phyloP scores from a whole-genome alignment of 2,329 filamentous ascomycete genomes.

The Pyricularia sp. region DNA sequence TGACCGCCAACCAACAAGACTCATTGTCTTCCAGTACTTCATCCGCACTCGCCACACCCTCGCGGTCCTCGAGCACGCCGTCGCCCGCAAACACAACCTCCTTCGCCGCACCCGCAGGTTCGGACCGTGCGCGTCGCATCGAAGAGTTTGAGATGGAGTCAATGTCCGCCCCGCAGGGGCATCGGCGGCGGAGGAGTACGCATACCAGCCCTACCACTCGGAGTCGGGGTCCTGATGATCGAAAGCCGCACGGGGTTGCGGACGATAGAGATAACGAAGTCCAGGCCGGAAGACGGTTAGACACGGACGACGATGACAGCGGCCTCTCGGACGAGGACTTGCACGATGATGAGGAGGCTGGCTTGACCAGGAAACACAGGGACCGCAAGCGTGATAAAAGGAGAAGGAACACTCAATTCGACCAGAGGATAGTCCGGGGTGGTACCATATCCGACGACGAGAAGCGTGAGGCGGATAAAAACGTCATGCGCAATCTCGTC shows the following conservation, averaged over 20 bases:
- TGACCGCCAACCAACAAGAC: not conserved
- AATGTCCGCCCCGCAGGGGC: constrained; percentile 28
- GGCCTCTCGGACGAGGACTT: constrained; percentile 58
- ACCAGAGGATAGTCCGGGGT: constrained; percentile 50
- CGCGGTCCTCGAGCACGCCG: not conserved
- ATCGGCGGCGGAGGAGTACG: constrained; percentile 43
- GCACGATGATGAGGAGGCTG: constrained; percentile 81
- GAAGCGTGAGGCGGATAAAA: constrained; percentile 62
- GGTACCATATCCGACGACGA: constrained; percentile 51
- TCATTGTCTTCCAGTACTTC: not conserved
- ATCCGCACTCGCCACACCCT: constrained; percentile 1
- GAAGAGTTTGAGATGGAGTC: constrained; percentile 39
- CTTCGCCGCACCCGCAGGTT: not conserved
- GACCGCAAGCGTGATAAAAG: constrained; percentile 53
- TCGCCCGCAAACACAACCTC: not conserved
- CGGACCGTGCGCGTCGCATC: constrained; percentile 5
- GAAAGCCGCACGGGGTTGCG: constrained; percentile 20
- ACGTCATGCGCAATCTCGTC: constrained; percentile 53
- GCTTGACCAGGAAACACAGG: constrained; percentile 62
- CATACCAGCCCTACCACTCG: constrained; percentile 27
- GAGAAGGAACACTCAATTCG: constrained; percentile 53
- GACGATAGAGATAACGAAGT: constrained; percentile 25
- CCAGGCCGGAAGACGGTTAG: constrained; percentile 13
- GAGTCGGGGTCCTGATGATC: constrained; percentile 15
- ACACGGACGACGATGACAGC: constrained; percentile 28